Base-by-base conservation (phyloP, 768 basidiomycete genomes). In the Lenzites betulinus region DNA sequence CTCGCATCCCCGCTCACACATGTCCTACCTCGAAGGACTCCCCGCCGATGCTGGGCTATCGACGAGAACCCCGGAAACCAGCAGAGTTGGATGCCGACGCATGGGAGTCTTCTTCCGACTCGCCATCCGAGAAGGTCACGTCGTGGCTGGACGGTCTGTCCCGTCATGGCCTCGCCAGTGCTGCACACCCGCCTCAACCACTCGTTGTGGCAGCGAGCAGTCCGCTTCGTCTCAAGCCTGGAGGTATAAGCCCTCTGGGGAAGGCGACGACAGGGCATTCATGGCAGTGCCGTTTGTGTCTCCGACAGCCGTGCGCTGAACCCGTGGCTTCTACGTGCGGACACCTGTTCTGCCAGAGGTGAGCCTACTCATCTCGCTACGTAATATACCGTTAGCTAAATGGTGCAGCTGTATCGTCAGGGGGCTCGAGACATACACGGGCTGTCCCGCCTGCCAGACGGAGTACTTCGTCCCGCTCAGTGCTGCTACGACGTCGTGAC, bases 311-410 rank as follows among this genome's bases (percentile, higher is more conserved):
- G 23, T 60, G 60, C 53, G 44, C 38, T 16, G 66, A 69, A 2
- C 67, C 68, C 0, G 66, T 69, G 13, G 58, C 58, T 41, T 68
- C 70, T 18, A 51, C 66, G 36, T 72, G 71, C 49, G 71, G 71
- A 42, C 71, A 72, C 39, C 30, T 72, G 2, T 69, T 72, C 52
- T 70, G 71, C 39, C 58, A 64, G 15, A 51, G 60, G 71, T 72
- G 38, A 49, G 62, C 36, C n/a, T 9, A 53, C 22, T n/a, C 28
- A 7, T 7, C 3, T 44, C 35, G 8, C 36, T 20, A 2, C 12
- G 13, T 13, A 13, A 8, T 35, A 0, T 9, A 12, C 48, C 0
- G 18, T 23, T 38, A 28, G 6, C 44, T 20, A 41, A 20, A 12
- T 5, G 1, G 42, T 26, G 47, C 23, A 71, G 70, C 1, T 68